Conservation (phyloP, 306 rosid species). For the Rosa persica region DNA sequence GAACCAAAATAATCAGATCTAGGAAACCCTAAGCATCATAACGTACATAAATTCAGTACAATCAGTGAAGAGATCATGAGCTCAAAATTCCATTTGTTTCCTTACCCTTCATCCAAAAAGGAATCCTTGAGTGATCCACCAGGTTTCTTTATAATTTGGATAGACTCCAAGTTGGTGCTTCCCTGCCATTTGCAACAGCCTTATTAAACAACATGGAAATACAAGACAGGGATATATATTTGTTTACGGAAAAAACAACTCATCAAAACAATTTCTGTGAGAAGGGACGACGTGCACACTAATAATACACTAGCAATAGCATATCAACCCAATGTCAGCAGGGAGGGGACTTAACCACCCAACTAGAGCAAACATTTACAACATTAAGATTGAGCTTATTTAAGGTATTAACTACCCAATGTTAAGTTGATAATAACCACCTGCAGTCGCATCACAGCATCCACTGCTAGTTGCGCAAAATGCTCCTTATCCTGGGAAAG, state of each 20-base stretch:
- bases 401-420: not conserved
- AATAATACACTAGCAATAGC: not conserved
- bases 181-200: constrained; percentile 59
- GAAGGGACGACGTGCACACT: not conserved
- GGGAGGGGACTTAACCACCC: not conserved
- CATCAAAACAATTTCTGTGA: not conserved
- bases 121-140: constrained; percentile 92
- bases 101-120: constrained; percentile 93
- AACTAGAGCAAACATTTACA: not conserved
- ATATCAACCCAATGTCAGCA: not conserved
- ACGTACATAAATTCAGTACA: not conserved
- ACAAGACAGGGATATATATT: not conserved
- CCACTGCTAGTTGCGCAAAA: constrained; percentile 87
- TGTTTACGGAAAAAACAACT: not conserved
- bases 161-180: constrained; percentile 91
- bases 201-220: not conserved
- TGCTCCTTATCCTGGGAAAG: constrained; percentile 95
- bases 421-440: constrained; percentile 36
- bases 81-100: constrained; percentile 11
- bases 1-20: not conserved
- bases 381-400: not conserved
- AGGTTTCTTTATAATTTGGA: constrained; percentile 94
- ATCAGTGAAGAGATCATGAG: not conserved
- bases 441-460: constrained; percentile 95
- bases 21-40: not conserved